These are phyloP conservation scores for Kwoniella sp. DNA, from an alignment of 768 basidiomycete genomes.

Conservation along the genomic window DNA sequence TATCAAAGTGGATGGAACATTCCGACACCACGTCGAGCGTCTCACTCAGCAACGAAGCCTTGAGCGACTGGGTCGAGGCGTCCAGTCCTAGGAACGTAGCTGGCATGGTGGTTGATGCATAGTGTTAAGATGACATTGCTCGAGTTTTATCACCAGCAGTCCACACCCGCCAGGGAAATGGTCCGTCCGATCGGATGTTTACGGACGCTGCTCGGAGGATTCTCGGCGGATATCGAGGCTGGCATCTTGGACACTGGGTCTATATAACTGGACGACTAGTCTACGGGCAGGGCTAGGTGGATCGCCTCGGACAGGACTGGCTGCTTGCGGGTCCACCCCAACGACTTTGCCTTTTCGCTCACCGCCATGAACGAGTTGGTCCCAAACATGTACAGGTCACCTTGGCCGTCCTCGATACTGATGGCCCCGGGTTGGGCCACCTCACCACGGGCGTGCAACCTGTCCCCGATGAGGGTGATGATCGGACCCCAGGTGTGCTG, in stretches of 20 bases:
- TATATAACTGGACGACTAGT: too few species aligned
- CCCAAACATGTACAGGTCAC: constrained; percentile 21
- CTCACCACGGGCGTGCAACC: constrained; percentile 12
- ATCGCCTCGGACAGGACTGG: constrained; percentile 13
- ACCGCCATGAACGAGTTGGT: constrained; percentile 25
- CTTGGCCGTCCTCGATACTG: constrained; percentile 14
- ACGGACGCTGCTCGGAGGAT: too few species aligned
- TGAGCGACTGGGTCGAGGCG: constrained; percentile 67
- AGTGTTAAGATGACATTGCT: too few species aligned
- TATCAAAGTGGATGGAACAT: constrained; percentile 71
- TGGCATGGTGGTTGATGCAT: background rate
- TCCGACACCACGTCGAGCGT: constrained; percentile 63
- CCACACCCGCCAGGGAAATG: too few species aligned
- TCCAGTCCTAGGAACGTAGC: constrained; percentile 70
- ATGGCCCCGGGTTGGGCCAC: constrained; percentile 4
- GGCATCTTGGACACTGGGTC: too few species aligned
- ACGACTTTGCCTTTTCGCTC: constrained; percentile 18
- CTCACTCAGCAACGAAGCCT: constrained; percentile 65
- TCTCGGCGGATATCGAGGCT: too few species aligned
- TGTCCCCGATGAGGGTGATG: constrained; percentile 12
- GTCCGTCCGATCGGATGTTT: too few species aligned
- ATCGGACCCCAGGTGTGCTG: constrained; percentile 18
- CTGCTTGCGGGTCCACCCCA: constrained; percentile 14
- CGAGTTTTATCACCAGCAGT: too few species aligned
- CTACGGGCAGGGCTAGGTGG: constrained; percentile 10